Base-by-base conservation (phyloP, 768 basidiomycete genomes). In the Trametes maxima region DNA sequence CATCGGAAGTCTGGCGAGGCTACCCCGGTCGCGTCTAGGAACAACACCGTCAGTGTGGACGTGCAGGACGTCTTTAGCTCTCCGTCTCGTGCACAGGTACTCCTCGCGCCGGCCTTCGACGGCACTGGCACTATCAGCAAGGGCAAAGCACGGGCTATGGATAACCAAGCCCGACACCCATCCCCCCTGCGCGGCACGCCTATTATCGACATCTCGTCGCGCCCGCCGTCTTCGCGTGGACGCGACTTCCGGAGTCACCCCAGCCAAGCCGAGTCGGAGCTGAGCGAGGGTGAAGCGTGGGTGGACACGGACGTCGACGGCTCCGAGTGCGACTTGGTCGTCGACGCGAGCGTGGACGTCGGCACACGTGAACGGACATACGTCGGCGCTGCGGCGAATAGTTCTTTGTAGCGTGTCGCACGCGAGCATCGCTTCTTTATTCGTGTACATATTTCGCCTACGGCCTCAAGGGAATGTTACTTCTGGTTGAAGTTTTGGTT, bases 291-390 rank as follows among this genome's bases (percentile, higher is more conserved):
- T 8, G 76, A 74, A 8, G 70, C 60, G 39, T 79, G 78, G 77
- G 68, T 78, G 21, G 78, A 79, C 60, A 79, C 77, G 43, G 78
- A 78, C 62, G 71, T 69, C 42, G 78, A 77, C 25, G 70, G 60
- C 10, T 72, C 70, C 0, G 76, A 75, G 42, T 65, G 62, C 57
- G 62, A 64, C 46, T 25, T 50, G 53, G 62, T 51, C 14, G 35
- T 45, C n/a, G 62, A 54, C 10, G 43, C 52, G 52, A 44, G 37
- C n/a, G 39, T 40, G 22, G 37, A 37, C 19, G 21, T 21, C 14
- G 24, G n/a, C 7, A 39, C 25, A 22, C 55, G 57, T 17, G 57
- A 59, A 52, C 62, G 62, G 62, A 59, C 62, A 39, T 62, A 48
- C 14, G 52, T 60, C 13, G 57, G 48, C 25, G 17, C 54, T 14